Conservation (phyloP, 1,284 basidiomycete species). For the Melampsora americana region DNA sequence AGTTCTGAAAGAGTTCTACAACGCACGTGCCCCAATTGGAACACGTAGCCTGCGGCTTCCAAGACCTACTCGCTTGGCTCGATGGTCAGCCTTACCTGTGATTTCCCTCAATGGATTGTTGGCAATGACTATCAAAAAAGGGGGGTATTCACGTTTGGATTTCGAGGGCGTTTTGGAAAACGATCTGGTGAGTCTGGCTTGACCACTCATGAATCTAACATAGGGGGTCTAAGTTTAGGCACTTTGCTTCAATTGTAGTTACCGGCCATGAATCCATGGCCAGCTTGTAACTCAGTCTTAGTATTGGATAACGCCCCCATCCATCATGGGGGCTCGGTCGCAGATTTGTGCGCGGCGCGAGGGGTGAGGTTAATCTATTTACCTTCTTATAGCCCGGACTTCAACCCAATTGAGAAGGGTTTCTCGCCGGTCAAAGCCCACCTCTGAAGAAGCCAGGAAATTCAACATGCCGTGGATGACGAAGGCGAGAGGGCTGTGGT, state of each 20-base stretch:
- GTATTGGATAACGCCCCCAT: constrained; percentile 12
- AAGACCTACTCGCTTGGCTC: no score
- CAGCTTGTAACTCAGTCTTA: constrained; percentile 4
- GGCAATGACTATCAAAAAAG: background rate
- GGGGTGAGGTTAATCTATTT: constrained; percentile 4
- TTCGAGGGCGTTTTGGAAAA: no score
- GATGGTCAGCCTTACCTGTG: background rate
- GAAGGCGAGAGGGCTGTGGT: background rate
- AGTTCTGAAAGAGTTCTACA: no score
- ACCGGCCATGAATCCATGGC: constrained; percentile 18
- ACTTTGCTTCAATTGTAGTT: background rate
- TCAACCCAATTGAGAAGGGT: constrained; percentile 31
- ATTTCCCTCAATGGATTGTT: background rate
- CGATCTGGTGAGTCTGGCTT: no score
- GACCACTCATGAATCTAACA: no score
- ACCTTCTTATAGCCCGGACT: constrained; percentile 9
- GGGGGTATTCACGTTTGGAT: no score
- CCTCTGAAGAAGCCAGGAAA: background rate
- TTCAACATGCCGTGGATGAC: background rate
- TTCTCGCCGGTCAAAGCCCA: background rate
- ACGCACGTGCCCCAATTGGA: no score
- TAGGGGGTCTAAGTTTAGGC: no score
- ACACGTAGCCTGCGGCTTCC: no score
- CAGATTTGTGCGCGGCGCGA: background rate
- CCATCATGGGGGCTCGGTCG: constrained; percentile 1